These are phyloP conservation scores for Penicillium ucsense DNA, from an alignment of 495 filamentous ascomycete genomes.

Conservation along the genomic window DNA sequence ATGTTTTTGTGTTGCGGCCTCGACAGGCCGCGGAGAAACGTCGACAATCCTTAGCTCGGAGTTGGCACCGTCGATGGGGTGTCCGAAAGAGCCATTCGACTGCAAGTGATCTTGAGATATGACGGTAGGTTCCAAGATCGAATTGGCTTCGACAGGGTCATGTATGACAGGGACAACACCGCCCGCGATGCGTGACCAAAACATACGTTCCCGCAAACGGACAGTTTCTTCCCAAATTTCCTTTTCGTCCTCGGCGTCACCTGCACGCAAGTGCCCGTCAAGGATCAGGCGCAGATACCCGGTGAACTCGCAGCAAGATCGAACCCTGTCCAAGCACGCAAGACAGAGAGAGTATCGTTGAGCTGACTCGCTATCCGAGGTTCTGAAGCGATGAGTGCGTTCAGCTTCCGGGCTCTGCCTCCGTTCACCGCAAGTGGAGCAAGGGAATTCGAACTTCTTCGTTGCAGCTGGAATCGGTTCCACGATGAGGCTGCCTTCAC, in stretches of 20 bases:
- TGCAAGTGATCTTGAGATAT: too few relatives aligned
- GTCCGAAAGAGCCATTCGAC: neutral
- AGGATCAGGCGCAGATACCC: constrained; percentile 82
- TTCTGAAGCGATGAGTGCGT: constrained; percentile 80
- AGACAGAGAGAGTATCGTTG: constrained; percentile 83
- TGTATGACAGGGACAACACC: constrained; percentile 67
- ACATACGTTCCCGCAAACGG: constrained; percentile 83
- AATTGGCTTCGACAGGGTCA: neutral
- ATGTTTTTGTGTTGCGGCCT: constrained; percentile 1
- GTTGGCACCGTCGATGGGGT: constrained; percentile 3
- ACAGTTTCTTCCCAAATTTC: constrained; percentile 92
- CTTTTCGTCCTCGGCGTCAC: constrained; percentile 67
- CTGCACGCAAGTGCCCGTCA: constrained; percentile 72
- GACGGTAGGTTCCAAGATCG: too few relatives aligned
- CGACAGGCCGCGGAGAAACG: neutral
- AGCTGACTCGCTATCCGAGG: constrained; percentile 72
- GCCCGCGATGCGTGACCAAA: constrained; percentile 86
- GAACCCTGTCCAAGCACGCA: constrained; percentile 75
- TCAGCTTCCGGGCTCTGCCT: constrained; percentile 58
- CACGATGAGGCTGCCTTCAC: constrained; percentile 78
- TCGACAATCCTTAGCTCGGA: constrained; percentile 3
- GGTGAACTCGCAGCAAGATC: constrained; percentile 84
- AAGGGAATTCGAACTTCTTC: constrained; percentile 58
- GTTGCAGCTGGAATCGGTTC: constrained; percentile 64
- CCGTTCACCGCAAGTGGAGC: constrained; percentile 80